A percentile compares a stretch with the other conserved stretches of the same genome.
Evolutionary conservation across 331 rosid genomes (phyloP).

Genomic region (Rhamnella rubrinervis): DNA sequence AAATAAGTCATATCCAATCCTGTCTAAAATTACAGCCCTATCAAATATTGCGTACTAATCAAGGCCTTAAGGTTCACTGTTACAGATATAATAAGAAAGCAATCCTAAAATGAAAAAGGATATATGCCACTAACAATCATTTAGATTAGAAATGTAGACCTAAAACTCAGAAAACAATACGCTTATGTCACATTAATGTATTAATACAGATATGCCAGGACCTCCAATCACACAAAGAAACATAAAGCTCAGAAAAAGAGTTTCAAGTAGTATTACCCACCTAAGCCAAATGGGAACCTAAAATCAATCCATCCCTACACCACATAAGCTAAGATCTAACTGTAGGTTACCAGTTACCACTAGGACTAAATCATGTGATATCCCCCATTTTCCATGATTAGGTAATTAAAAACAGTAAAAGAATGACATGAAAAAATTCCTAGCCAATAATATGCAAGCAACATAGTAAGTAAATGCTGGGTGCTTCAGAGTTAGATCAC

Average conservation of each 20-base stretch:
- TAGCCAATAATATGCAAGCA: neutral
- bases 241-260: too few relatives aligned
- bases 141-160: neutral
- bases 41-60: too few relatives aligned
- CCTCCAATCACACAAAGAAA: too few relatives aligned
- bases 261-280: too few relatives aligned
- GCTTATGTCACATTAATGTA: too few relatives aligned
- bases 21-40: too few relatives aligned
- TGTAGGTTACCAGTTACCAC: neutral
- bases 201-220: too few relatives aligned
- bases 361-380: neutral
- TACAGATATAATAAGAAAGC: too few relatives aligned
- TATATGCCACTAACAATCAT: neutral
- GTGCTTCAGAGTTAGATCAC: neutral
- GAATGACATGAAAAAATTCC: too few relatives aligned
- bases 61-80: too few relatives aligned
- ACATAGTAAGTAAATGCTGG: neutral
- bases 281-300: too few relatives aligned
- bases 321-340: neutral
- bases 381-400: neutral
- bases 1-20: too few relatives aligned
- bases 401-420: neutral
- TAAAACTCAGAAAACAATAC: neutral
- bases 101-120: neutral
- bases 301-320: neutral